Evolutionary conservation across 257 asterid genomes (phyloP), one percentile per base, ranked within the genome.

Genomic region (Linaria vulgaris): DNA sequence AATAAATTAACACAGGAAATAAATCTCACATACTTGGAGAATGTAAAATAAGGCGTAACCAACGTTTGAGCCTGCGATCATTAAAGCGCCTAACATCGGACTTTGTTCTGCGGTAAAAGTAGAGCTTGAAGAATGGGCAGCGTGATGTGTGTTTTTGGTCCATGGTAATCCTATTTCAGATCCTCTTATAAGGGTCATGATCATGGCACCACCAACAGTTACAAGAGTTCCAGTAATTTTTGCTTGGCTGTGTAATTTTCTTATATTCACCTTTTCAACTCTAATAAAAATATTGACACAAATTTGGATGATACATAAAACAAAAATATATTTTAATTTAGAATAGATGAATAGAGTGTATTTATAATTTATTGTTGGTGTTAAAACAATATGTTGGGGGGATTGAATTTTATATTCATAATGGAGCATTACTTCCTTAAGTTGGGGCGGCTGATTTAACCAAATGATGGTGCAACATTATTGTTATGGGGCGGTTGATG

Each of bases 201-300:
- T 73, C 94, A 83, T 84, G 5, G 96, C 95, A 12, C 96, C 96
- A 43, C 89, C 84, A 20, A 83, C 81, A 0, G 94, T 85, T 1
- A 84, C 78, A 12, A 80, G 13, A 21, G 95, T 90, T 22, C 97
- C 97, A 3, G 71, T 1, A 1, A 87, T 67, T 61, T 87, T 87
- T 20, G 82, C 91, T 38, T 78, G 87, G 68, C 90, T 87, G 1
- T 50, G 70, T n/a, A 79, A 1, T 10, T 62, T 76, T 53, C 48
- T 82, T 59, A 81, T 41, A 21, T 83, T 78, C 79, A 87, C 88
- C 67, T 64, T 69, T 73, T 89, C 97, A 34, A 87, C 69, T 76
- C 95, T 89, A 69, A 12, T 1, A 24, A 64, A 15, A 24, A 16
- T 22, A 22, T 16, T 5, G 21, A 27, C 0, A 27, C 54, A 41